Evolutionary conservation across 306 rosid species (phyloP), one percentile per base, ranked within the genome.

Genomic region (Cyclanthera cordifolia): DNA sequence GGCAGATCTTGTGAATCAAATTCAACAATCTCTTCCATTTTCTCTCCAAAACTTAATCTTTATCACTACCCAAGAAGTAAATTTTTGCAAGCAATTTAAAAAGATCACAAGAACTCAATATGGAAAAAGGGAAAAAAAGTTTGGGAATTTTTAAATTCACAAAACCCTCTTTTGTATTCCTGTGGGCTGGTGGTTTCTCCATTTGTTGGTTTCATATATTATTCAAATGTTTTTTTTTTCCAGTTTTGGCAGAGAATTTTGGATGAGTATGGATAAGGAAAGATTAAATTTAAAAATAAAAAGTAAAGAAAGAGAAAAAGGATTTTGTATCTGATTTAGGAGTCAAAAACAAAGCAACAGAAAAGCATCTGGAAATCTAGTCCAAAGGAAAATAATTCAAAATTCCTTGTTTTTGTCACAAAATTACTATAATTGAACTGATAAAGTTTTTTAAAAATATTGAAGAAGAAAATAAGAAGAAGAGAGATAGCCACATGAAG

Each of bases 301-400:
- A 32, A 32, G n/a, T 3, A 46, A 47, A 15, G 16, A 47, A 14
- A 47, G 16, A 15, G 16, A 3, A 70, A 8, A 21, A 27, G 56
- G 24, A 73, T 72, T 41, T 56, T 79, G 91, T 78, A 61, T 58
- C 69, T 47, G 48, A 81, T 80, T 84, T 80, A 82, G 47, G 79
- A 80, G 5, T 32, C 37, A 32, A 32, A 32, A 32, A 6, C 6
- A 32, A 32, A 79, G 87, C 95, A 89, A 84, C 98, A 93, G 71
- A 87, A 23, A 84, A 89, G 75, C 93, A 89, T 92, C 93, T 84
- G 95, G 81, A 48, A 7, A 56, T 32, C 37, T 32, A 32, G 5
- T 32, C 37, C 37, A 32, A 4, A 32, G 4, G 5, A 32, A 32
- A 32, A 32, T 6, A 32, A 32, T 32, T 32, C 3, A 32, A 32